Conservation (phyloP, 257 asterid genomes). For the Lithospermum erythrorhizon region DNA sequence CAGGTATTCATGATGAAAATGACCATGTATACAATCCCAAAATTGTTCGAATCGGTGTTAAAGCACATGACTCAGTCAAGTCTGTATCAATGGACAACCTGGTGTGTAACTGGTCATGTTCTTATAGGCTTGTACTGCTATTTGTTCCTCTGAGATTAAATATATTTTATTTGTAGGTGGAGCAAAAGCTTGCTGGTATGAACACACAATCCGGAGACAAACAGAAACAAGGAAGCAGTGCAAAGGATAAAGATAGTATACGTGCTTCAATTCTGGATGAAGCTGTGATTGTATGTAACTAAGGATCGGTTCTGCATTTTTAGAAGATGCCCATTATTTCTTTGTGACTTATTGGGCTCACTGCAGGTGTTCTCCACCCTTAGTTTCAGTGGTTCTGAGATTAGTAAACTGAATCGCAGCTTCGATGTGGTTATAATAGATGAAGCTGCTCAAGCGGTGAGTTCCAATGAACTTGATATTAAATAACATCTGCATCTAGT, state of each 20-base stretch:
- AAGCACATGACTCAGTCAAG: constrained; percentile 83
- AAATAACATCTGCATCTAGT: neutral
- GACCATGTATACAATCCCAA: constrained; percentile 78
- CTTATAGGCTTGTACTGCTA: neutral
- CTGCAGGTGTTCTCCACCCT: constrained; percentile 96
- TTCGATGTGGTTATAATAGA: constrained; percentile 96
- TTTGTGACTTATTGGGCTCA: constrained; percentile 17
- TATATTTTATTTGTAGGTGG: constrained; percentile 41
- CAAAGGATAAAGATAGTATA: constrained; percentile 66
- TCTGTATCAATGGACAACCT: constrained; percentile 95
- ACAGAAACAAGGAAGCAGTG: constrained; percentile 75
- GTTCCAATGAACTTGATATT: constrained; percentile 15
- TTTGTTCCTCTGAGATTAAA: neutral
- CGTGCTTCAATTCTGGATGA: constrained; percentile 88
- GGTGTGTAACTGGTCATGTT: constrained; percentile 30
- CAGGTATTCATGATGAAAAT: constrained; percentile 93
- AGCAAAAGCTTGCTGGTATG: constrained; percentile 68
- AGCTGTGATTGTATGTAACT: constrained; percentile 72
- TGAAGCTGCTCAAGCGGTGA: constrained; percentile 99
- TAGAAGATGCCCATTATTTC: constrained; percentile 5
- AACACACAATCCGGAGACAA: constrained; percentile 67
- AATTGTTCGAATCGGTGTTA: constrained; percentile 92
- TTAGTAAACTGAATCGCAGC: constrained; percentile 72
- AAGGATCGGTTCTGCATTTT: constrained; percentile 10
- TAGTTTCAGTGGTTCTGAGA: constrained; percentile 89